Base-by-base conservation (phyloP, 352 stramenopile genomes). In the Globisporangium okanoganense region DNA sequence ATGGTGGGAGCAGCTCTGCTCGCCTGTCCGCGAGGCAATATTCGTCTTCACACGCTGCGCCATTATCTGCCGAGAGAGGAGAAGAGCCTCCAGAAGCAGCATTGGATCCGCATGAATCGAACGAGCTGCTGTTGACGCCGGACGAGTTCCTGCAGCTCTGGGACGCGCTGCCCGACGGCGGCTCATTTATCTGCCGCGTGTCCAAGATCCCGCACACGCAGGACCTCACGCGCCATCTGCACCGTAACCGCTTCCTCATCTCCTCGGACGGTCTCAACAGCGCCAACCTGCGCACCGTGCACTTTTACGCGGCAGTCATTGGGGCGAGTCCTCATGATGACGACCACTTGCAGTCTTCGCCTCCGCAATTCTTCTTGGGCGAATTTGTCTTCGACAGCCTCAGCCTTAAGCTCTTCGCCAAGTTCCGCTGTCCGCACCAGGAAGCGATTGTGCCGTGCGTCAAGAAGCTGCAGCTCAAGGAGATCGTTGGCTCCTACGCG, bases 301-400 rank as follows among this genome's bases (percentile, higher is more conserved):
- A 88, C 49, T 90, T 82, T 35, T 88, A 88, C 60, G 72, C 78
- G 1, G 58, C 75, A 3, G 57, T 73, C 20, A 20, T 40, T 0
- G 52, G 55, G n/a, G 4, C 25, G 29, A 54, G 14, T 5, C 18
- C 14, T 45, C 24, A 52, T 14, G 22, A 16, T 38, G 16, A 36
- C 6, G 24, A 33, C 8, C 22, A 0, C 24, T 33, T 58, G 31
- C n/a, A n/a, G n/a, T n/a, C n/a, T n/a, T n/a, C n/a, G n/a, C n/a
- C n/a, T n/a, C n/a, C 64, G 22, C 57, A 58, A 10, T 78, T 79
- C 35, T 92, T 90, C 54, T 71, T 92, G 36, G 75, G 73, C 0
- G 82, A 88, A 50, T 88, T 91, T 35, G 58, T 82, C 45, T 85
- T 92, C 62, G 79, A 92, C 65, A 89, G 78, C 22, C 65, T 91